Evolutionary conservation across 257 asterid species (phyloP).

Genomic region (Forsythia suspensa): DNA sequence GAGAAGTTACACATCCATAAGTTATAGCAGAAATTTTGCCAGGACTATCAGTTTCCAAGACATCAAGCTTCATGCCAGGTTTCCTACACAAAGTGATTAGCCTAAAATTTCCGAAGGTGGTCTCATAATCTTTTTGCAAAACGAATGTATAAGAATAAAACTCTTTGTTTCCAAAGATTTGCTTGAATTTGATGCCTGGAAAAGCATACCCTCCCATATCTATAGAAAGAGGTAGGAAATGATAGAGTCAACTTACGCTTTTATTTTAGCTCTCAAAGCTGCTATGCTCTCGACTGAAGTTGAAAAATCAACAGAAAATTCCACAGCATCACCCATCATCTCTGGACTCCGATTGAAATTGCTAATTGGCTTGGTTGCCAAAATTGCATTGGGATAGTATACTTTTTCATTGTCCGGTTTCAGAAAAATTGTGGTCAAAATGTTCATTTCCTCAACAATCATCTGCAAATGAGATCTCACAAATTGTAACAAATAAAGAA

Average conservation of each 20-base stretch:
- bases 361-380: slow-evolving; percentile 63
- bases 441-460: slow-evolving; percentile 77
- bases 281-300: slow-evolving; percentile 73
- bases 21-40: slow-evolving; percentile 29
- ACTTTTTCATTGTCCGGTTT: slow-evolving; percentile 58
- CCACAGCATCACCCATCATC: slow-evolving; percentile 64
- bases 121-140: background rate
- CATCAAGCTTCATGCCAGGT: slow-evolving; percentile 38
- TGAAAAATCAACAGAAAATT: slow-evolving; percentile 70
- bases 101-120: slow-evolving; percentile 13
- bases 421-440: slow-evolving; percentile 66
- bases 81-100: slow-evolving; percentile 34
- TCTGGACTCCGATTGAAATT: slow-evolving; percentile 71
- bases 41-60: slow-evolving; percentile 32
- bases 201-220: background rate
- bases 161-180: no score
- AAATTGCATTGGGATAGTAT: slow-evolving; percentile 59
- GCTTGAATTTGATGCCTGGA: background rate
- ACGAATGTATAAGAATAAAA: no score
- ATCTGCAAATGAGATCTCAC: slow-evolving; percentile 37
- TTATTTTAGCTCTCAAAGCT: slow-evolving; percentile 55
- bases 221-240: background rate
- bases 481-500: background rate
- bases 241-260: slow-evolving; percentile 42
- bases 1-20: slow-evolving; percentile 32